Base-by-base conservation (phyloP, 129 eudicot species). In the Helianthus tuberosus region DNA sequence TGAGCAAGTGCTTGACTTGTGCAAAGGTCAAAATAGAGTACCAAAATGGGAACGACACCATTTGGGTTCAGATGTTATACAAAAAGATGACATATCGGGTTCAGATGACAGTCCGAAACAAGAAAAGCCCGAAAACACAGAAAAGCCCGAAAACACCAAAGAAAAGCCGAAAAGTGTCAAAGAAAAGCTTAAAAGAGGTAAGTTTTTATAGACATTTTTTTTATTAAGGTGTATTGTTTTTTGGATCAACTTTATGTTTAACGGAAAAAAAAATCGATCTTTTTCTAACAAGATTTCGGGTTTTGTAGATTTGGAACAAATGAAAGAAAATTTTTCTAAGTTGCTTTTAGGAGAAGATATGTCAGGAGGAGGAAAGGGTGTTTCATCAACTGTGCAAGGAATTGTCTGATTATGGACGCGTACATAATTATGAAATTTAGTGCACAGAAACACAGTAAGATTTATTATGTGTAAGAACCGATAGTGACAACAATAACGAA, bases 351-450 rank as follows among this genome's bases (percentile, higher is more conserved):
- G 97, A 44, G 97, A 91, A 66, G 96, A 89, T n/a, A 91, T 84
- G 89, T 91, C 97, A 12, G 96, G 97, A 58, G 92, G 97, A 63
- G 97, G 97, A 14, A 91, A 91, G 65, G 97, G 97, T 32, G 96
- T 91, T 70, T 79, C 97, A 52, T 91, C 97, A 27, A 96, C 97
- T 64, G 68, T 91, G 72, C n/a, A n/a, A n/a, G n/a, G n/a, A n/a
- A n/a, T n/a, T n/a, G n/a, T n/a, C n/a, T n/a, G n/a, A n/a, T n/a
- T n/a, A n/a, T n/a, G n/a, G n/a, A n/a, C n/a, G 97, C 97, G 7
- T n/a, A n/a, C n/a, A n/a, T n/a, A n/a, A n/a, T n/a, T n/a, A n/a
- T n/a, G n/a, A n/a, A n/a, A n/a, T n/a, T n/a, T n/a, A n/a, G n/a
- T n/a, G n/a, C n/a, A n/a, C n/a, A n/a, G n/a, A n/a, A n/a, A n/a